Evolutionary conservation across 192 early-diverging fungal genomes (phyloP), one percentile per base, ranked within the genome.

Genomic region (Coemansia reversa): DNA sequence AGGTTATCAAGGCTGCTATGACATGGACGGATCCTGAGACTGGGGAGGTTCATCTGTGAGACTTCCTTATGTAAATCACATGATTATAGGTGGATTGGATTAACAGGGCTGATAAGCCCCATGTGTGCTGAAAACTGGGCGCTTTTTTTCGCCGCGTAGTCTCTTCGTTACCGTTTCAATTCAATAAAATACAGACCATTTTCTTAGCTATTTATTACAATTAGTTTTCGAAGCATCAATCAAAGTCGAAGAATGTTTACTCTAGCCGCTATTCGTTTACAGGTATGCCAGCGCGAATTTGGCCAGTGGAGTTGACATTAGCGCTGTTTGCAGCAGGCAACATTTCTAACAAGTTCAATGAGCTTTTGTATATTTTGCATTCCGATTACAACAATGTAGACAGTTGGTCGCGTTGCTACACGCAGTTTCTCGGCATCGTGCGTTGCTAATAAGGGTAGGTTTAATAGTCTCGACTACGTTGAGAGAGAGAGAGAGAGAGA

Each of bases 1-100:
- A 94, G 72, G 89, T 97, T 54, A 77, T 92, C 58, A 75, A 70
- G 62, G 56, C 81, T 6, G 76, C 76, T 30, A 62, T 65, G 25
- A 75, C 76, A 8, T 83, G 70, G 66, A 83, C 81, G 1, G 81
- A 83, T 63, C 75, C 75, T 0, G 76, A 77, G 49, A 83, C 81
- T 1, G 81, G 81, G 48, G 52, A 58, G 22, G 75, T 83, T 4
- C 72, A 79, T 35, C 75, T 64, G 12, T 78, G 66, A 56, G 39
- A 9, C 3, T 11, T 11, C 2, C 12, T 45, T 45, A 45, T 45
- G 39, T 45, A 58, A 51, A 20, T 53, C 50, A 22, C 14, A 39
- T 33, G 52, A 64, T 64, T 42, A 19, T 20, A 45, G 18, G 28
- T 57, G 32, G 56, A 45, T 14, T 3, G 45, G 55, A 58, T 58